phyloP scores from a whole-genome alignment of 805 yeast species.

The Metschnikowia kunwiensis region DNA sequence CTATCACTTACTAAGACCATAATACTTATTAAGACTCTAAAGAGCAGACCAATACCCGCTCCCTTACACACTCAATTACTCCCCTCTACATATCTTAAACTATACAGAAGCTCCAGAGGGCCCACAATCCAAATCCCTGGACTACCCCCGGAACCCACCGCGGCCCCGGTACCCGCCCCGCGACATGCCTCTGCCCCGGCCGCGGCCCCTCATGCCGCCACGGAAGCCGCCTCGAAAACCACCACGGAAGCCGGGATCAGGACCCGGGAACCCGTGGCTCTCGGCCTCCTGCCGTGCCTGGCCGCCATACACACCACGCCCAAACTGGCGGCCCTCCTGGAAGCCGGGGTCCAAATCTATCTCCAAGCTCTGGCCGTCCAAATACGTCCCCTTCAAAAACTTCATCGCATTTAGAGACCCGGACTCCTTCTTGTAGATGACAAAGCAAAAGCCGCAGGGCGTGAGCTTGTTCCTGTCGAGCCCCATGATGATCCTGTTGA shows the following conservation, averaged over 20 bases:
- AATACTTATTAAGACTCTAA: too few relatives aligned
- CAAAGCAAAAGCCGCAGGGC: slow-evolving; percentile 96
- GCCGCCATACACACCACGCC: slow-evolving; percentile 90
- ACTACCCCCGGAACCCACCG: slow-evolving; percentile 18
- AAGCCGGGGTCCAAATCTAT: slow-evolving; percentile 97
- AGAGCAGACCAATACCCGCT: too few relatives aligned
- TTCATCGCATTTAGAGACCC: slow-evolving; percentile 83
- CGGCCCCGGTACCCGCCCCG: slow-evolving; percentile 32
- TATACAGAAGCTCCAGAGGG: too few relatives aligned
- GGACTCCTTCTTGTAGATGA: slow-evolving; percentile 63
- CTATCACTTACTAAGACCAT: too few relatives aligned
- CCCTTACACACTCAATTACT: too few relatives aligned
- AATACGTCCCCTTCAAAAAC: slow-evolving; percentile 73
- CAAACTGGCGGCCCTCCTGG: slow-evolving; percentile 92
- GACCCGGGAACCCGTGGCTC: slow-evolving; percentile 15
- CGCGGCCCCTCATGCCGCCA: slow-evolving; percentile 44
- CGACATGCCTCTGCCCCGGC: slow-evolving; percentile 28
- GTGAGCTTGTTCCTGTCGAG: slow-evolving; percentile 85
- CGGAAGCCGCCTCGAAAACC: slow-evolving; percentile 44
- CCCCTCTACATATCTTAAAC: too few relatives aligned
- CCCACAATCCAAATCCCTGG: neutral
- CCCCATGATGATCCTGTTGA: slow-evolving; percentile 87
- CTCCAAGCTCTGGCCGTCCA: slow-evolving; percentile 77
- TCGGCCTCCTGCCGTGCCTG: slow-evolving; percentile 71
- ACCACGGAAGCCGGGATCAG: slow-evolving; percentile 19